These are phyloP conservation scores for Trichoderma sp. DNA, from an alignment of 2,329 filamentous ascomycete genomes.

Conservation along the genomic window DNA sequence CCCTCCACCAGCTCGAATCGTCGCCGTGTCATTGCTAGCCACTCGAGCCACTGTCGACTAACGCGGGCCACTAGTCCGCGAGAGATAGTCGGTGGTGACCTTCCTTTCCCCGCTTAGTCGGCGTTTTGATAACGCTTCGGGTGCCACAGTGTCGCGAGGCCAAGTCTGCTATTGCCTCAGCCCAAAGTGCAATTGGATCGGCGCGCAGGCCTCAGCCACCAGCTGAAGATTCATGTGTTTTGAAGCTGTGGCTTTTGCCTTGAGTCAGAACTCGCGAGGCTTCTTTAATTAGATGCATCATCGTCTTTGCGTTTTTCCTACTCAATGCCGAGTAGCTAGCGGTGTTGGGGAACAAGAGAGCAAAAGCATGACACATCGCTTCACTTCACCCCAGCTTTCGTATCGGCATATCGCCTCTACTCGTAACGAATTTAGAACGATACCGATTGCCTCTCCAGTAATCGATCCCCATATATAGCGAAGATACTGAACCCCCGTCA, in stretches of 20 bases:
- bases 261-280: not conserved
- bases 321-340: not conserved
- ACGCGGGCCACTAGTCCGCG: not conserved
- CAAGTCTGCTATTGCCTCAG: not conserved
- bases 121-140: not conserved
- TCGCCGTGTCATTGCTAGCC: not conserved
- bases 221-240: not conserved
- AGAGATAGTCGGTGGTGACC: not conserved
- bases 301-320: not conserved
- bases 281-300: not conserved
- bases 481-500: not conserved
- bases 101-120: conserved; percentile 22
- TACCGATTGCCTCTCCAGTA: not conserved
- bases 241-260: conserved; percentile 6
- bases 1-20: not conserved
- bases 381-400: not conserved
- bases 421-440: not conserved
- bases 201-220: not conserved
- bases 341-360: not conserved
- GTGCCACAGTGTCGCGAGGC: not conserved
- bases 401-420: not conserved
- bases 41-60: not conserved
- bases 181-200: not conserved
- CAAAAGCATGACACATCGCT: not conserved
- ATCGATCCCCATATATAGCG: not conserved